These are phyloP conservation scores for Metschnikowia colocasiae DNA, from an alignment of 805 yeast genomes.

Conservation along the genomic window DNA sequence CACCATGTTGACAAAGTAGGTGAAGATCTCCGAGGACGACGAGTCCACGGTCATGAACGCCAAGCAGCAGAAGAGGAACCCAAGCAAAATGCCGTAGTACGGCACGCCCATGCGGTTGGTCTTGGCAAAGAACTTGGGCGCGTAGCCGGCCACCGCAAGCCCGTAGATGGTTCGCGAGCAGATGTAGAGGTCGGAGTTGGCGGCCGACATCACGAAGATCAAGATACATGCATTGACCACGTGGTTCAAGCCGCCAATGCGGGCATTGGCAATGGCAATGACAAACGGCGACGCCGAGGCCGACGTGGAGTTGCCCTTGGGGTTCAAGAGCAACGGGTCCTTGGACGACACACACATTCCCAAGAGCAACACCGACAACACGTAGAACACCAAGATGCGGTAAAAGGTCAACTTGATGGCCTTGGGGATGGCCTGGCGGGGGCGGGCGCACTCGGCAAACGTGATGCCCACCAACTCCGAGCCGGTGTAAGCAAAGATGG, in stretches of 20 bases:
- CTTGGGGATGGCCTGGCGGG: constrained; percentile 64
- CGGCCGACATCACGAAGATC: constrained; percentile 22
- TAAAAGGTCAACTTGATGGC: constrained; percentile 68
- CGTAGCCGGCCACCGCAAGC: constrained; percentile 21
- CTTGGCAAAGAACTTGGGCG: constrained; percentile 38
- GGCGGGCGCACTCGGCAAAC: constrained; percentile 66
- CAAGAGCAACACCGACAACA: constrained; percentile 56
- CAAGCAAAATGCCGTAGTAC: constrained; percentile 48
- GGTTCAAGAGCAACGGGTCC: constrained; percentile 18
- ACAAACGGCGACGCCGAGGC: constrained; percentile 21
- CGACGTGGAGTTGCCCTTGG: constrained; percentile 13
- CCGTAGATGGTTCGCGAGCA: constrained; percentile 21
- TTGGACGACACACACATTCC: constrained; percentile 52
- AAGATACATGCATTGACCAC: constrained; percentile 21
- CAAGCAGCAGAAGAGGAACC: constrained; percentile 54
- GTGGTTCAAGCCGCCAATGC: constrained; percentile 21
- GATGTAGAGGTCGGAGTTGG: constrained; percentile 23
- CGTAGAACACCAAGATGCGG: constrained; percentile 60
- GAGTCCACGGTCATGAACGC: constrained; percentile 68
- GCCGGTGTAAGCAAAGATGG: constrained; percentile 69
- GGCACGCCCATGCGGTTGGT: constrained; percentile 69
- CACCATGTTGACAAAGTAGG: constrained; percentile 70
- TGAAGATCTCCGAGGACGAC: constrained; percentile 54
- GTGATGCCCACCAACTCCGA: constrained; percentile 69
- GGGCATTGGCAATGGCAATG: constrained; percentile 22